A percentile compares a stretch with the other conserved stretches of the same genome.
These are phyloP conservation scores for Orbilia brochopaga DNA, from an alignment of 2,329 filamentous ascomycete genomes.

Conservation along the genomic window DNA sequence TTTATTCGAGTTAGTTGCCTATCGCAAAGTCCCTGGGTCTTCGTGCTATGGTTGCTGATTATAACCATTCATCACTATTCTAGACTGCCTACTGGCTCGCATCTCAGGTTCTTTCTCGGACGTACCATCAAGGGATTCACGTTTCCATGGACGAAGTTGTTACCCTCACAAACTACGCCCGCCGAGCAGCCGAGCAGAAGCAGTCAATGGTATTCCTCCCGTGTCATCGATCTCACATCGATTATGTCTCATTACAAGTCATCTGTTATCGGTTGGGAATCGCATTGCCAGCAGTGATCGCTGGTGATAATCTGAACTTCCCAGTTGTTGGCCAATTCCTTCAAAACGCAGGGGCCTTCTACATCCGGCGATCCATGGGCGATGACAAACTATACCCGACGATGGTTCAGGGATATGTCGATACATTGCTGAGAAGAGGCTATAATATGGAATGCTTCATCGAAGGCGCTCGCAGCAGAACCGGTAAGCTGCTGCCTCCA, in stretches of 20 bases:
- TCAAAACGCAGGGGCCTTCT: conserved; percentile 97
- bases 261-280: conserved; percentile 94
- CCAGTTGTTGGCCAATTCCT: conserved; percentile 87
- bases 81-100: conserved; percentile 81
- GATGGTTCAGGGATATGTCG: conserved; percentile 94
- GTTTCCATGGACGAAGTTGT: conserved; percentile 93
- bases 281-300: conserved; percentile 86
- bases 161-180: conserved; percentile 78
- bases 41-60: background rate
- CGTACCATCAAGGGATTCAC: conserved; percentile 96
- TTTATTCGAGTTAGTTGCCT: conserved; percentile 70
- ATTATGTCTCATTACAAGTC: conserved; percentile 92
- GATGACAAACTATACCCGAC: conserved; percentile 89
- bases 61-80: conserved; percentile 6
- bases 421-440: conserved; percentile 85
- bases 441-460: conserved; percentile 98
- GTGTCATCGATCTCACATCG: conserved; percentile 91
- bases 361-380: conserved; percentile 89
- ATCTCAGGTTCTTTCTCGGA: conserved; percentile 86
- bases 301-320: conserved; percentile 95
- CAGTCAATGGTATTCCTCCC: conserved; percentile 96
- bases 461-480: conserved; percentile 89
- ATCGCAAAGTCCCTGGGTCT: background rate
- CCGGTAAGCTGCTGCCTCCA: conserved; percentile 88
- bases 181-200: conserved; percentile 81